Evolutionary conservation across 129 eudicot species (phyloP).

Genomic region (Escallonia herrerae): DNA sequence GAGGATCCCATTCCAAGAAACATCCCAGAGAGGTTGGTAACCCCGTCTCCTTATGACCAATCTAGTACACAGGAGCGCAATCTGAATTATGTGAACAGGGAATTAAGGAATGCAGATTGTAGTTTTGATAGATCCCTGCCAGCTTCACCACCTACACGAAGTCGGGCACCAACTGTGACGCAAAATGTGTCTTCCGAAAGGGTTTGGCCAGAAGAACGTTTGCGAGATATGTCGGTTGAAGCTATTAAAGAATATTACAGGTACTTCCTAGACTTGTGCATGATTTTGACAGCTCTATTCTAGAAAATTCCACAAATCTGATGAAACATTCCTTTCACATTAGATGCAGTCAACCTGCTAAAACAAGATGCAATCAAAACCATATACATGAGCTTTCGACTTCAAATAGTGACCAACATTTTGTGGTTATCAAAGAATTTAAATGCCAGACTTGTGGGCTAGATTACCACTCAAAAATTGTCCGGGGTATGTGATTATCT

Average conservation of each 20-base stretch:
- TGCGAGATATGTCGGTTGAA: slow-evolving; percentile 56
- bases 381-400: no score
- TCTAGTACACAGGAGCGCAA: slow-evolving; percentile 30
- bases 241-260: slow-evolving; percentile 89
- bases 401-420: no score
- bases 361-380: no score
- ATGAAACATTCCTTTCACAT: no score
- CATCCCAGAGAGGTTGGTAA: slow-evolving; percentile 34
- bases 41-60: slow-evolving; percentile 44
- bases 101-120: slow-evolving; percentile 34
- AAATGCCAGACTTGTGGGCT: no score
- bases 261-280: slow-evolving; percentile 19
- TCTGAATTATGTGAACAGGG: slow-evolving; percentile 28
- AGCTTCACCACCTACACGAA: slow-evolving; percentile 30
- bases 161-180: slow-evolving; percentile 21
- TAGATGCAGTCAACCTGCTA: no score
- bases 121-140: slow-evolving; percentile 42
- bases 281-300: not conserved
- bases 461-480: no score
- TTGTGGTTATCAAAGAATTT: no score
- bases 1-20: slow-evolving; percentile 52
- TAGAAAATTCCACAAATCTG: no score
- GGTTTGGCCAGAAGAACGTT: slow-evolving; percentile 59
- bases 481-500: no score
- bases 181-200: slow-evolving; percentile 43